Evolutionary conservation across 495 filamentous ascomycete species (phyloP).

Genomic region (Aspergillus olivimuriae): DNA sequence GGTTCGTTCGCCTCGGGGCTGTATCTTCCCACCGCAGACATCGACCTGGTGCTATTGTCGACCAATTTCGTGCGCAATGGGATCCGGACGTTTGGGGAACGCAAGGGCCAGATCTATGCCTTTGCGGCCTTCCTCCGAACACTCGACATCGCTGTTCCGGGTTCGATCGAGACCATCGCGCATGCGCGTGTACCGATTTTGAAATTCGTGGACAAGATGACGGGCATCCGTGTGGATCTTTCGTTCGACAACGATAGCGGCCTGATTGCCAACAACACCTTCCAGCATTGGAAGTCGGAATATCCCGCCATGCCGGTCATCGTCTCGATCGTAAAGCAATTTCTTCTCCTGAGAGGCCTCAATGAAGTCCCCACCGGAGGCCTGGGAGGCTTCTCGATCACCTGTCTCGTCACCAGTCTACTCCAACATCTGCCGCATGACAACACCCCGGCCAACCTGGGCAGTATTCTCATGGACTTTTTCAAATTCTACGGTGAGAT

Average conservation of each 20-base stretch:
- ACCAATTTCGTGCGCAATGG: slow-evolving; percentile 44
- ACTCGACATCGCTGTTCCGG: slow-evolving; percentile 39
- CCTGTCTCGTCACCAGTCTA: slow-evolving; percentile 84
- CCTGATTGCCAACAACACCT: slow-evolving; percentile 69
- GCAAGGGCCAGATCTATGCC: slow-evolving; percentile 38
- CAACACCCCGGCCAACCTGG: slow-evolving; percentile 59
- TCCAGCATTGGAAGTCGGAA: slow-evolving; percentile 64
- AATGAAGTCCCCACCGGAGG: slow-evolving; percentile 89
- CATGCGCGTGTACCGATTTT: slow-evolving; percentile 86
- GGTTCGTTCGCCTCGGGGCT: slow-evolving; percentile 88
- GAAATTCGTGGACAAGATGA: slow-evolving; percentile 73
- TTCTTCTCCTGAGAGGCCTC: slow-evolving; percentile 76
- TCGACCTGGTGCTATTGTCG: slow-evolving; percentile 86
- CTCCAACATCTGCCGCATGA: slow-evolving; percentile 68
- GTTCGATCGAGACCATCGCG: slow-evolving; percentile 56
- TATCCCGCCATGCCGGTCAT: slow-evolving; percentile 81
- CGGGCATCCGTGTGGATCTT: slow-evolving; percentile 74
- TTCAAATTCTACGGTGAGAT: slow-evolving; percentile 79
- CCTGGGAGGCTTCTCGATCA: slow-evolving; percentile 90
- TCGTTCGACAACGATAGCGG: slow-evolving; percentile 92
- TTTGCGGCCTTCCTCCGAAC: slow-evolving; percentile 47
- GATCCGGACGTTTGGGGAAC: slow-evolving; percentile 36
- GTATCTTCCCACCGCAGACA: slow-evolving; percentile 87
- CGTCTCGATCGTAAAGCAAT: slow-evolving; percentile 85
- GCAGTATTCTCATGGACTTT: slow-evolving; percentile 75